Percentiles rank a stretch among this genome's conserved stretches.
Evolutionary conservation across 441 rosid genomes (phyloP).

Genomic region (Populus hybrid): DNA sequence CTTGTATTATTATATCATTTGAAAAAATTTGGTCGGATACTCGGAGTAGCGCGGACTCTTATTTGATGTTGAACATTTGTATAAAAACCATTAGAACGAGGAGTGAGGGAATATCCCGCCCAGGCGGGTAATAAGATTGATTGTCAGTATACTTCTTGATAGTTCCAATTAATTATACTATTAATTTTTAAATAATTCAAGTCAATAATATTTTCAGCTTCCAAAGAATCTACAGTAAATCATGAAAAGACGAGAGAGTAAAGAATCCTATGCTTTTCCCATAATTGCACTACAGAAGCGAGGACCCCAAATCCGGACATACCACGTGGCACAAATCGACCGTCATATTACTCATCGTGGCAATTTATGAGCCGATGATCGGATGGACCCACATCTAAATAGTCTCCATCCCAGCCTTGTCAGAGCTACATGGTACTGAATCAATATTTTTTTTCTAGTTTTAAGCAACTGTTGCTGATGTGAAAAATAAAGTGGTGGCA

Average conservation of each 20-base stretch:
- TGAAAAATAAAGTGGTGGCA: neutral
- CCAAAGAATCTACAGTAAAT: neutral
- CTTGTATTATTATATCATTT: too few species aligned
- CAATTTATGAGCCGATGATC: neutral
- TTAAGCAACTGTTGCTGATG: neutral
- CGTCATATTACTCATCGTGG: neutral
- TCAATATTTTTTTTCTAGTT: neutral
- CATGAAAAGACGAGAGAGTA: neutral
- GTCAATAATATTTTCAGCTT: conserved; percentile 18
- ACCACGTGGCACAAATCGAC: conserved; percentile 3
- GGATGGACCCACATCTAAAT: neutral
- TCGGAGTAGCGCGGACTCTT: too few species aligned
- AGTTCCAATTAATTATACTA: neutral
- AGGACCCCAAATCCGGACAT: neutral
- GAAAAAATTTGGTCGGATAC: too few species aligned
- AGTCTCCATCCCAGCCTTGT: neutral
- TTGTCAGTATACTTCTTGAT: too few species aligned
- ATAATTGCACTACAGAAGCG: neutral
- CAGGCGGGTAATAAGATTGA: neutral
- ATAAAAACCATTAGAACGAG: neutral
- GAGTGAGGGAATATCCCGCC: neutral
- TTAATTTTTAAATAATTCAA: neutral
- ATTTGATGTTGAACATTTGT: neutral
- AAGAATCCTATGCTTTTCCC: conserved; percentile 18
- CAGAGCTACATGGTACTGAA: neutral